Percentiles rank a stretch among this genome's conserved stretches.
These are phyloP conservation scores for Chaetoceros tenuissimus DNA, from an alignment of 108 stramenopile species.

Conservation along the genomic window DNA sequence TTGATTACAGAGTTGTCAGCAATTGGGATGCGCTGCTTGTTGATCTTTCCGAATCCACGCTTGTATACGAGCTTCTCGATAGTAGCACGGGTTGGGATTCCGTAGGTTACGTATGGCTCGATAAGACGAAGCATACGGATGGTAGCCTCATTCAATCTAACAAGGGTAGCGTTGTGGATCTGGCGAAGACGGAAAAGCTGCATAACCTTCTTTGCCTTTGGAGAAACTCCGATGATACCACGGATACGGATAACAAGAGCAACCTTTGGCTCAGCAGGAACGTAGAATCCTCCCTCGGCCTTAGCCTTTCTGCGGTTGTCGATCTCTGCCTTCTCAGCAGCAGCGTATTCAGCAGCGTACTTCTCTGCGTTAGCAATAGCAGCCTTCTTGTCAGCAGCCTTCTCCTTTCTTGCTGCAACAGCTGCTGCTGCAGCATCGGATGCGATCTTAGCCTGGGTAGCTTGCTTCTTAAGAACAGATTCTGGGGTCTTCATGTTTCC, in stretches of 20 bases:
- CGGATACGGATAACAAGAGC: conserved; percentile 92
- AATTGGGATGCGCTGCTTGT: conserved; percentile 96
- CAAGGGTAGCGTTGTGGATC: conserved; percentile 99
- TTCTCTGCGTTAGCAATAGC: conserved; percentile 84
- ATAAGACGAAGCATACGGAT: conserved; percentile 98
- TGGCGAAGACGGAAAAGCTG: conserved; percentile 99
- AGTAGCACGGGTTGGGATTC: conserved; percentile 93
- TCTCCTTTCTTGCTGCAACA: conserved; percentile 70
- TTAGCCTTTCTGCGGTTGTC: conserved; percentile 96
- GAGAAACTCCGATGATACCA: conserved; percentile 2
- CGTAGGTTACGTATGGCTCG: conserved; percentile 98
- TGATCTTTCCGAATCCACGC: conserved; percentile 99
- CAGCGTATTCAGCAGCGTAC: conserved; percentile 92
- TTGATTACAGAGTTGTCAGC: conserved; percentile 91
- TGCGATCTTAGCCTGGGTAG: conserved; percentile 87
- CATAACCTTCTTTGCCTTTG: conserved; percentile 58
- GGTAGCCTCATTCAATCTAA: conserved; percentile 97
- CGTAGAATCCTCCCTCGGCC: conserved; percentile 91
- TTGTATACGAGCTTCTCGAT: conserved; percentile 96
- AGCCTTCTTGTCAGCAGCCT: conserved; percentile 65
- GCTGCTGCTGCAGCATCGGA: conserved; percentile 57
- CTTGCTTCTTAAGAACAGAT: conserved; percentile 96
- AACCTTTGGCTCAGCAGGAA: conserved; percentile 95
- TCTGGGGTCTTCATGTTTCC: conserved; percentile 84
- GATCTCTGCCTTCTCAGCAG: conserved; percentile 74